Base-by-base conservation (phyloP, 176 grass and related monocot genomes). In the Typha latifolia region DNA sequence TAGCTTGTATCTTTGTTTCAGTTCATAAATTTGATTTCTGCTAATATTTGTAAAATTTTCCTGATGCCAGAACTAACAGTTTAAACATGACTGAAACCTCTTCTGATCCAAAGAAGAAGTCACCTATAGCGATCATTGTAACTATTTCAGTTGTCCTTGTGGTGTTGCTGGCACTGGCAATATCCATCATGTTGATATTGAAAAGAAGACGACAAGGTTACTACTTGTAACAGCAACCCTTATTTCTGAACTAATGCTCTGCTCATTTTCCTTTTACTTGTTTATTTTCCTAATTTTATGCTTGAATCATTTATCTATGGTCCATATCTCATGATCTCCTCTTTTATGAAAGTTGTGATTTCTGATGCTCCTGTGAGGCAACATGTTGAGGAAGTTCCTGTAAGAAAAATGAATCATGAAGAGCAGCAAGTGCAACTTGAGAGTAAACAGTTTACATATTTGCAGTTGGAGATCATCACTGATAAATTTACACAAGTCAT, bases 201-300 rank as follows among this genome's bases (percentile, higher is more conserved):
- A 62, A 23, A 20, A 73, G 66, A 69, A 84, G 76, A 0, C 66
- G 12, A 32, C 67, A 63, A 79, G 81, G 80, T 87, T 61, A 75
- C n/a, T 29, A 27, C 51, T 72, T 26, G 24, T 20, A 5, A 8
- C 49, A 18, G 13, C 12, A 71, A 61, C 4, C 2, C 51, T 4
- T 37, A 34, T 34, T 34, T 34, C 3, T 32, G 31, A 3, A 34
- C 3, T 51, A 48, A 52, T 22, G 11, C 47, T 9, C 5, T 69
- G 49, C 22, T 31, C 19, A 51, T 13, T 52, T 69, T 52, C 15
- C 0, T 15, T 13, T 27, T 51, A 50, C 12, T 29, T 52, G 4
- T 27, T 27, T 31, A 15, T 5, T 6, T 19, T 2, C 15, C 16
- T 19, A 15, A 0, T 26, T 29, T 16, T 50, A 27, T 34, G 3